Percentiles rank a stretch among this genome's conserved stretches.
Evolutionary conservation across 23 red algal genomes (phyloP).

Genomic region (Chondrus crispus): DNA sequence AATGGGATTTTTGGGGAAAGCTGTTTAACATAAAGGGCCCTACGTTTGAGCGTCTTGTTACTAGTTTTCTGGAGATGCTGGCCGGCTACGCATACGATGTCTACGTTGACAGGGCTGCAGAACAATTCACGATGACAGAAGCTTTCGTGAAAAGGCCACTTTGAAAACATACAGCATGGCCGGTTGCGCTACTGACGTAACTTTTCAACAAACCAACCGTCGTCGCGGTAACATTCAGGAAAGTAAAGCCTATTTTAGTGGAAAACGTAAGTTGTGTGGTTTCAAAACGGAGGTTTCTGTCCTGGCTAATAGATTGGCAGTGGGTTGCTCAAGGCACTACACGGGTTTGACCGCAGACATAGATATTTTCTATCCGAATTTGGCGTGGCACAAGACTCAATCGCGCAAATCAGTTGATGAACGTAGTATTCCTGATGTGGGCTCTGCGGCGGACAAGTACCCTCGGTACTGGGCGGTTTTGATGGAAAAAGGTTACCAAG

Average conservation of each 20-base stretch:
- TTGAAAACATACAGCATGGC: no score
- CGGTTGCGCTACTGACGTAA: constrained; percentile 7
- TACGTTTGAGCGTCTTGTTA: neutral
- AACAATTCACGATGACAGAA: neutral
- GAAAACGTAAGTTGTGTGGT: neutral
- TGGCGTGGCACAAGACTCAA: neutral
- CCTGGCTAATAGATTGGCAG: neutral
- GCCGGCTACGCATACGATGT: neutral
- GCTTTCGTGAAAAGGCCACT: no score
- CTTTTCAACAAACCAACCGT: neutral
- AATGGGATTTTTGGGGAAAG: neutral
- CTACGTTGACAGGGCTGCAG: neutral
- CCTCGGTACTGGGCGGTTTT: neutral
- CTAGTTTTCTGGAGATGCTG: neutral
- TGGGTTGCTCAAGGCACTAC: neutral
- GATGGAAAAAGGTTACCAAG: neutral
- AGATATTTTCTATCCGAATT: neutral
- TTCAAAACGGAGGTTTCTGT: neutral
- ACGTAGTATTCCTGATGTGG: neutral
- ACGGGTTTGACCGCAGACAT: neutral
- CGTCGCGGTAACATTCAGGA: neutral
- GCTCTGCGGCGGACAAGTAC: neutral
- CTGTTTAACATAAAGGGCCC: neutral
- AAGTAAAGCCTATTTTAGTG: neutral
- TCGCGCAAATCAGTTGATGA: neutral